A percentile compares a stretch with the other conserved stretches of the same genome.
phyloP scores from a whole-genome alignment of 2,329 filamentous ascomycete genomes.

The Periconia sp. region DNA sequence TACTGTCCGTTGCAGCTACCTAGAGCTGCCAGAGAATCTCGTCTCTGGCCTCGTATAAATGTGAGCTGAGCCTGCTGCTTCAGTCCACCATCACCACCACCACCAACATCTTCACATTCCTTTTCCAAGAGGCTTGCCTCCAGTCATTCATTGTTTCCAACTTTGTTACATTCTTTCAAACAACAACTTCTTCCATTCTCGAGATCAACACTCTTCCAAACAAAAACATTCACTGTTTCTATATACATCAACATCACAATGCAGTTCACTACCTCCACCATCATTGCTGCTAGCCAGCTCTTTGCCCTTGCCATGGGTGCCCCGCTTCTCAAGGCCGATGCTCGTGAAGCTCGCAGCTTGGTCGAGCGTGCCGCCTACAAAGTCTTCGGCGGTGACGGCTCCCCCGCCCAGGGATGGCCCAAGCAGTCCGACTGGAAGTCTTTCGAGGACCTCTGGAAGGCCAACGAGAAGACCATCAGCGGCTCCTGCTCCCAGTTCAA shows the following conservation, averaged over 20 bases:
- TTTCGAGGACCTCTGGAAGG: constrained; percentile 40
- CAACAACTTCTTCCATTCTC: constrained; percentile 3
- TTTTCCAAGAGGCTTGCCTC: constrained; percentile 21
- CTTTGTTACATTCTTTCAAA: constrained; percentile 12
- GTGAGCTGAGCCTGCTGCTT: neutral
- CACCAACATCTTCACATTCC: constrained; percentile 13
- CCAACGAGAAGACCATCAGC: constrained; percentile 40
- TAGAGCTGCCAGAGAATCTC: neutral
- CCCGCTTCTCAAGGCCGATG: constrained; percentile 18
- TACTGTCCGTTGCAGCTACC: neutral
- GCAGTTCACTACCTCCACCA: constrained; percentile 18
- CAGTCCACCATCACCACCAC: constrained; percentile 8
- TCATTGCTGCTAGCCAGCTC: constrained; percentile 34
- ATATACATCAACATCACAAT: constrained; percentile 15
- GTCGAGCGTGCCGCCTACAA: constrained; percentile 23
- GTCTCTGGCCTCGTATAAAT: constrained; percentile 8
- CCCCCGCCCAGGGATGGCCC: constrained; percentile 42
- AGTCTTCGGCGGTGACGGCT: constrained; percentile 40
- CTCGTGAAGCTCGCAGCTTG: constrained; percentile 11
- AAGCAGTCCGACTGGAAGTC: constrained; percentile 33
- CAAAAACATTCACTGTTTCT: constrained; percentile 2
- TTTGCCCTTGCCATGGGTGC: constrained; percentile 25
- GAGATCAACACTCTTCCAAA: constrained; percentile 3
- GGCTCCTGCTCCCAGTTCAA: constrained; percentile 39
- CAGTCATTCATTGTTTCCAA: constrained; percentile 17